phyloP scores from a whole-genome alignment of 2,329 filamentous ascomycete genomes.

The Ascosphaera apis region DNA sequence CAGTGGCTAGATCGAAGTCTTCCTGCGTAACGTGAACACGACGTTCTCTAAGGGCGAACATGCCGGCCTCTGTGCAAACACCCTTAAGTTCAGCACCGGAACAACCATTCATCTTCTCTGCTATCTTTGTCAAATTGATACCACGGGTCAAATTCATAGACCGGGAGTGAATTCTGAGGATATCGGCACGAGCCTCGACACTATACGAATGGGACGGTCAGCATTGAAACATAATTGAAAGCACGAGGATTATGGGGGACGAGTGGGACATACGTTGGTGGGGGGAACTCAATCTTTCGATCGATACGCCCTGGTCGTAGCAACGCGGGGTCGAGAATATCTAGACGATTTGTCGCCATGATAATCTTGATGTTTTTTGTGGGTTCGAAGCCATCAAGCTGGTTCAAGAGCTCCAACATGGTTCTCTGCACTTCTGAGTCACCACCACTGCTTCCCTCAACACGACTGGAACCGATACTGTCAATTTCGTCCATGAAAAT shows the following conservation, averaged over 20 bases:
- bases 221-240: conserved; percentile 1
- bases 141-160: conserved; percentile 97
- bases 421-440: conserved; percentile 97
- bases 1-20: conserved; percentile 93
- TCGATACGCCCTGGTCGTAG: conserved; percentile 94
- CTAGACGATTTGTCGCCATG: conserved; percentile 96
- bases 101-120: conserved; percentile 99
- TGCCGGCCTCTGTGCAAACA: conserved; percentile 94
- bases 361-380: conserved; percentile 99
- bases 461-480: conserved; percentile 89
- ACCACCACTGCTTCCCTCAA: conserved; percentile 83
- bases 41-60: conserved; percentile 89
- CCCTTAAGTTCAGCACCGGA: conserved; percentile 95
- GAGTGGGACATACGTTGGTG: conserved; percentile 39
- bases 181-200: conserved; percentile 88
- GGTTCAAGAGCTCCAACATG: conserved; percentile 95
- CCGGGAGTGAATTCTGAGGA: conserved; percentile 86
- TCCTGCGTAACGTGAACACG: conserved; percentile 97
- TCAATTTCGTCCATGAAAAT: conserved; percentile 99
- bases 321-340: conserved; percentile 87
- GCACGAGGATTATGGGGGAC: conserved; percentile 1
- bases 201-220: conserved; percentile 11
- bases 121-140: conserved; percentile 95
- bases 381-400: conserved; percentile 94
- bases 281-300: conserved; percentile 96